phyloP scores from a whole-genome alignment of 306 rosid species.

The Ormosia emarginata region DNA sequence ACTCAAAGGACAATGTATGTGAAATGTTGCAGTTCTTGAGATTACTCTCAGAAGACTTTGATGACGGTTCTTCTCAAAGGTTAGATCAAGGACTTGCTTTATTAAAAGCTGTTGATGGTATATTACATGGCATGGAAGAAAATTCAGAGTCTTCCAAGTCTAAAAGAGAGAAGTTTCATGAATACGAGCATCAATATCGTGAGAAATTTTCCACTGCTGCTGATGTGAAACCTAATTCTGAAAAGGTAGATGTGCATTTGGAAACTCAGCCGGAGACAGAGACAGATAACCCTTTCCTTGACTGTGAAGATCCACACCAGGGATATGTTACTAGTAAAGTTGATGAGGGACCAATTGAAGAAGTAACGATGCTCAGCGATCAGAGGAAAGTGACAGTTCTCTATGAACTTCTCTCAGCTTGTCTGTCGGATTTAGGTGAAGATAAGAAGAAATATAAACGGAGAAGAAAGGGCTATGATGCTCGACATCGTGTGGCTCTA shows the following conservation, averaged over 20 bases:
- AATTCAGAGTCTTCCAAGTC: conserved; percentile 32
- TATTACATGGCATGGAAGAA: conserved; percentile 50
- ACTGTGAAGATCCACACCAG: conserved; percentile 25
- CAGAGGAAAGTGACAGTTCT: conserved; percentile 82
- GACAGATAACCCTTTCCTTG: conserved; percentile 23
- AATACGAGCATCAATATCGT: conserved; percentile 58
- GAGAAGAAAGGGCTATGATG: conserved; percentile 81
- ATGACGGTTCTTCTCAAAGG: conserved; percentile 47
- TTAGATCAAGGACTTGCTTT: conserved; percentile 66
- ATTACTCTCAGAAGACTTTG: conserved; percentile 62
- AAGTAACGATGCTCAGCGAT: conserved; percentile 58
- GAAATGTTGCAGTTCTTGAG: conserved; percentile 68
- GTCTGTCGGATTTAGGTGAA: conserved; percentile 58
- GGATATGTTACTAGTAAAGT: conserved; percentile 20
- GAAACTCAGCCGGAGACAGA: conserved; percentile 27
- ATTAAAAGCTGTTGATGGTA: conserved; percentile 59
- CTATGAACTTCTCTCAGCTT: conserved; percentile 78
- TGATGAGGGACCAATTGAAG: conserved; percentile 60
- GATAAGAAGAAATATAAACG: conserved; percentile 43
- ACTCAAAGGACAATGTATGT: conserved; percentile 3
- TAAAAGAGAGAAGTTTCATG: conserved; percentile 55
- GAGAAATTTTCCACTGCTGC: conserved; percentile 49
- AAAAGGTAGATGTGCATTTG: conserved; percentile 29
- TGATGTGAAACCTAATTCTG: conserved; percentile 41
- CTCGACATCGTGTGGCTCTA: conserved; percentile 80